Conservation (phyloP, 176 grass and related monocot genomes). For the Carex parvula region DNA sequence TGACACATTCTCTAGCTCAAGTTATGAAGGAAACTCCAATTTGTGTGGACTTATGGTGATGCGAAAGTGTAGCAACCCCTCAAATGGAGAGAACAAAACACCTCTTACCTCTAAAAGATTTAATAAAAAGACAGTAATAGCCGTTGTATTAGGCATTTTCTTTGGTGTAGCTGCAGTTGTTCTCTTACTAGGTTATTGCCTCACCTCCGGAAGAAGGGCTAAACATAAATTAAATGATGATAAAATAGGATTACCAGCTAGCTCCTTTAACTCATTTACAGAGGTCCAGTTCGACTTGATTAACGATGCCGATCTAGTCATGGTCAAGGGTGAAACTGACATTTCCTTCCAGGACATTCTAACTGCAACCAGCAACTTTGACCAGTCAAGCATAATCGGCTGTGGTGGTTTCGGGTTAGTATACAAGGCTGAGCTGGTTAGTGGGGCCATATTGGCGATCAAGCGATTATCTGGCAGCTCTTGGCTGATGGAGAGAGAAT, state of each 20-base stretch:
- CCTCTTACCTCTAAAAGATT: background rate
- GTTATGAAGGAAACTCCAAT: conserved; percentile 57
- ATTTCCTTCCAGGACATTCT: conserved; percentile 60
- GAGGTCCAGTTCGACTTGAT: conserved; percentile 28
- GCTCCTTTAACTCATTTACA: conserved; percentile 48
- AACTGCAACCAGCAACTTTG: conserved; percentile 82
- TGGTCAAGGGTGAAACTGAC: conserved; percentile 57
- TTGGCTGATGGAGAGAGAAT: conserved; percentile 82
- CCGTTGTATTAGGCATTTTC: conserved; percentile 54
- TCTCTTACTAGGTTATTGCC: conserved; percentile 43
- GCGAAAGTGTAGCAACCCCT: conserved; percentile 8
- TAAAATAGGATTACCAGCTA: conserved; percentile 36
- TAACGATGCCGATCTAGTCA: conserved; percentile 49
- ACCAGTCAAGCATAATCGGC: conserved; percentile 73
- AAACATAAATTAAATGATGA: conserved; percentile 30
- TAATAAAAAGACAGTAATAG: conserved; percentile 43
- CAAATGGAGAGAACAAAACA: background rate
- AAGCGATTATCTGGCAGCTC: conserved; percentile 76
- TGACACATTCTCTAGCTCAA: conserved; percentile 52
- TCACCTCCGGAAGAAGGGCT: conserved; percentile 37
- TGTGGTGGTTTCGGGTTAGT: conserved; percentile 87
- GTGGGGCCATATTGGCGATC: conserved; percentile 67
- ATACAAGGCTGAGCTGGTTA: conserved; percentile 60
- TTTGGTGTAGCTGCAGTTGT: conserved; percentile 47
- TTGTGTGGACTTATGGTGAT: conserved; percentile 48